Conservation (phyloP, 352 stramenopile genomes). For the Globisporangium solare region DNA sequence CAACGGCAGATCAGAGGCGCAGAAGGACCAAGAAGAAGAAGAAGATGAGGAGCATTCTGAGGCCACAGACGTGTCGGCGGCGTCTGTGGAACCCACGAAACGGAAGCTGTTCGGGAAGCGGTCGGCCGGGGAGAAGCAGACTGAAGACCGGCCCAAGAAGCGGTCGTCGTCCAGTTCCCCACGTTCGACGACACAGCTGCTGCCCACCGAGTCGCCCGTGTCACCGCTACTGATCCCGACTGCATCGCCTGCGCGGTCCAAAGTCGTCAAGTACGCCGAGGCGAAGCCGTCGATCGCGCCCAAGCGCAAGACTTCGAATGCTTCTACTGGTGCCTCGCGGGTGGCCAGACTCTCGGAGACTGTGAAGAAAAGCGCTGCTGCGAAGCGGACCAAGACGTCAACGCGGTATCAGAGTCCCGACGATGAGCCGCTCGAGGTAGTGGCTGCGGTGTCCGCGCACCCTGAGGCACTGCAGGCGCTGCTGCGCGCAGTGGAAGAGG, state of each 20-base stretch:
- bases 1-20: background rate
- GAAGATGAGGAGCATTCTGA: background rate
- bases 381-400: constrained; percentile 3
- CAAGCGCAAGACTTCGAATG: constrained; percentile 13
- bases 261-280: background rate
- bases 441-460: background rate
- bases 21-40: constrained; percentile 11
- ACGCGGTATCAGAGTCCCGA: background rate
- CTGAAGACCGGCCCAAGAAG: no score
- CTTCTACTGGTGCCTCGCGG: background rate
- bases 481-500: constrained; percentile 12
- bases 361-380: background rate
- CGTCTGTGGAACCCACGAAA: background rate
- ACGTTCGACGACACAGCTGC: background rate
- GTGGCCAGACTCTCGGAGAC: background rate
- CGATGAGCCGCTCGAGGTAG: no score
- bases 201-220: background rate
- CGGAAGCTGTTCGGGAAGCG: background rate
- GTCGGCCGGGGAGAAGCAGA: background rate
- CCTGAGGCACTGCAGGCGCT: constrained; percentile 11
- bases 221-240: background rate
- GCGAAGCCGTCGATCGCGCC: constrained; percentile 9
- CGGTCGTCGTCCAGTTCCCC: no score
- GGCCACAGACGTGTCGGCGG: background rate
- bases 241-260: constrained; percentile 1